These are phyloP conservation scores for Blepharisma japonicum DNA, from an alignment of 73 alveolate genomes.

Conservation along the genomic window DNA sequence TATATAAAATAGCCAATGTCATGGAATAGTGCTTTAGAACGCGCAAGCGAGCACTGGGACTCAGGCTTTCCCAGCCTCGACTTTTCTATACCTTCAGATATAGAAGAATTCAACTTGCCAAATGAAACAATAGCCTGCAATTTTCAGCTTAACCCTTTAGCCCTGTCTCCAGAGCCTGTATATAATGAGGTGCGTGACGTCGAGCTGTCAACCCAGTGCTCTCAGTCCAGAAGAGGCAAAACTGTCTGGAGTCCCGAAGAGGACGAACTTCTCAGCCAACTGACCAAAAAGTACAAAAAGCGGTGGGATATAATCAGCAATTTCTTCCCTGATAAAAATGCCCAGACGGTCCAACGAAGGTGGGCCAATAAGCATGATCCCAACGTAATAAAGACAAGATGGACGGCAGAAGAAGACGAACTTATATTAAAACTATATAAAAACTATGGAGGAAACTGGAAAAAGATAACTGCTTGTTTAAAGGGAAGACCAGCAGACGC, in stretches of 20 bases:
- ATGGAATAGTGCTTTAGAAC: no score
- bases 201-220: no score
- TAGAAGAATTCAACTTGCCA: no score
- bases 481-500: background rate
- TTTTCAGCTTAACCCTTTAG: no score
- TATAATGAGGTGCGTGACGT: no score
- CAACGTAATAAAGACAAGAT: background rate
- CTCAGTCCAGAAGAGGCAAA: no score
- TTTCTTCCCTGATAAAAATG: background rate
- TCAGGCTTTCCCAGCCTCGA: no score
- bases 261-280: background rate
- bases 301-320: background rate
- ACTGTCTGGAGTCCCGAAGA: conserved; percentile 4
- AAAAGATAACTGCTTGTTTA: conserved; percentile 5
- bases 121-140: no score
- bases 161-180: no score
- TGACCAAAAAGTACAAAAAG: background rate
- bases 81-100: no score
- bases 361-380: background rate
- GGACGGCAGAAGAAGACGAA: background rate
- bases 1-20: no score
- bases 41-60: no score
- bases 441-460: conserved; percentile 26
- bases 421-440: conserved; percentile 9
- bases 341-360: background rate